phyloP scores from a whole-genome alignment of 352 stramenopile species.

The Globisporangium sylvaticum region DNA sequence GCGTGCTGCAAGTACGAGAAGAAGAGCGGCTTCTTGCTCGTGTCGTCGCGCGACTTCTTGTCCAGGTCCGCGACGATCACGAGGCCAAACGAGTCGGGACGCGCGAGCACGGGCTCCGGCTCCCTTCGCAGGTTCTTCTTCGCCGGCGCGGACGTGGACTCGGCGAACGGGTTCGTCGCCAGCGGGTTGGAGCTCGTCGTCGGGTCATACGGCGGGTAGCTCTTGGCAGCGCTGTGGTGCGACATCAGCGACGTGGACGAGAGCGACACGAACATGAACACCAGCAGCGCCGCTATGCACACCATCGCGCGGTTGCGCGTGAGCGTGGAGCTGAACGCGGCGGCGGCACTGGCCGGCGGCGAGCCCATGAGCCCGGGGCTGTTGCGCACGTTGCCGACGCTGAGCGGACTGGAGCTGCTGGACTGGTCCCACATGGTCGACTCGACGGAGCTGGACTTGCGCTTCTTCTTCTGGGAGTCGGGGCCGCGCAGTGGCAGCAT shows the following conservation, averaged over 20 bases:
- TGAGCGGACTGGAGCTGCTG: conserved; percentile 19
- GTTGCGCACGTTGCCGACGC: conserved; percentile 16
- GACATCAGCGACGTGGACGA: conserved; percentile 40
- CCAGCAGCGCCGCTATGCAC: conserved; percentile 40
- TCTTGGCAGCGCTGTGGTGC: conserved; percentile 15
- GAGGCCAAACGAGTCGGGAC: conserved; percentile 77
- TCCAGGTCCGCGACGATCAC: conserved; percentile 96
- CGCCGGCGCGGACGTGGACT: conserved; percentile 11
- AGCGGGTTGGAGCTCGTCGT: conserved; percentile 7
- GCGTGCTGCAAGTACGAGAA: conserved; percentile 90
- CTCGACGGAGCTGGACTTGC: conserved; percentile 74
- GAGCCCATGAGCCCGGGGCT: conserved; percentile 21
- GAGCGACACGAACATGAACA: conserved; percentile 63
- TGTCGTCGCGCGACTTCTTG: conserved; percentile 87
- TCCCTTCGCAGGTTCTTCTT: conserved; percentile 29
- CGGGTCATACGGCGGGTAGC: conserved; percentile 17
- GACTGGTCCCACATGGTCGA: conserved; percentile 51
- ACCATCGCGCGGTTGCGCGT: conserved; percentile 46
- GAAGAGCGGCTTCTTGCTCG: conserved; percentile 89
- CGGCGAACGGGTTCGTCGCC: conserved; percentile 11
- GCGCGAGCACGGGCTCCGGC: conserved; percentile 23
- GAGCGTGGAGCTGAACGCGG: conserved; percentile 35
- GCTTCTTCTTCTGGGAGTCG: conserved; percentile 66
- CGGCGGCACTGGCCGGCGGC: conserved; percentile 21
- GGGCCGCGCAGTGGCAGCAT: conserved; percentile 41